phyloP scores from a whole-genome alignment of 805 yeast species.

The Ogataea neopini region DNA sequence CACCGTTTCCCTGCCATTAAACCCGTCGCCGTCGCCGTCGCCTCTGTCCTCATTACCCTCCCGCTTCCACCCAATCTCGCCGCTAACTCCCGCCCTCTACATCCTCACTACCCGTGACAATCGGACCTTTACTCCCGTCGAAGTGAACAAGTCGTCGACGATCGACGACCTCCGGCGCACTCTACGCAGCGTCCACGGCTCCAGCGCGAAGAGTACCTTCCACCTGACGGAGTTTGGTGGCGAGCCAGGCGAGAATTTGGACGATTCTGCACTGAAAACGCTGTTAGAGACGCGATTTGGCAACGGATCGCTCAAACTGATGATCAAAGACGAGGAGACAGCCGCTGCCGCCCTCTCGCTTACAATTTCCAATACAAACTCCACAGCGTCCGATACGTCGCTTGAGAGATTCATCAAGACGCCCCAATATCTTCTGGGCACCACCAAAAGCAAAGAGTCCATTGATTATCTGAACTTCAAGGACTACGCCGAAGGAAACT shows the following conservation, averaged over 20 bases:
- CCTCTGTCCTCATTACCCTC: not conserved
- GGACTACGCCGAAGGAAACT: conserved; percentile 30
- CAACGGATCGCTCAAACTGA: conserved; percentile 27
- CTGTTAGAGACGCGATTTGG: conserved; percentile 39
- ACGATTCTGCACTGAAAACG: conserved; percentile 46
- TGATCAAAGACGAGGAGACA: conserved; percentile 11
- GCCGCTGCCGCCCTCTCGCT: not conserved
- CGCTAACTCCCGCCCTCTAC: conserved; percentile 25
- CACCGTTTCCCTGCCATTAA: not conserved
- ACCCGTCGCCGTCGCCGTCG: not conserved
- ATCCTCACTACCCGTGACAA: conserved; percentile 70
- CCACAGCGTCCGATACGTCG: conserved; percentile 47
- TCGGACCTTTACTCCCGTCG: conserved; percentile 50
- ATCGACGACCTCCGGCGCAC: conserved; percentile 38
- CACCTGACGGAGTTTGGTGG: conserved; percentile 72
- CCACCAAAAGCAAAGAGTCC: conserved; percentile 33
- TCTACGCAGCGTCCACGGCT: conserved; percentile 36
- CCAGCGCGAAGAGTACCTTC: conserved; percentile 38
- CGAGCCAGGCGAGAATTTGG: conserved; percentile 55
- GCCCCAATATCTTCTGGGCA: conserved; percentile 63
- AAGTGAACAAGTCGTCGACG: conserved; percentile 34
- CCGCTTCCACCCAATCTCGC: conserved; percentile 23
- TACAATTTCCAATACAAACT: conserved; percentile 55
- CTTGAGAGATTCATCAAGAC: conserved; percentile 52
- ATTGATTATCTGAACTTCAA: conserved; percentile 61